These are phyloP conservation scores for Kalmusia sp. DNA, from an alignment of 2,329 filamentous ascomycete species.

Conservation along the genomic window DNA sequence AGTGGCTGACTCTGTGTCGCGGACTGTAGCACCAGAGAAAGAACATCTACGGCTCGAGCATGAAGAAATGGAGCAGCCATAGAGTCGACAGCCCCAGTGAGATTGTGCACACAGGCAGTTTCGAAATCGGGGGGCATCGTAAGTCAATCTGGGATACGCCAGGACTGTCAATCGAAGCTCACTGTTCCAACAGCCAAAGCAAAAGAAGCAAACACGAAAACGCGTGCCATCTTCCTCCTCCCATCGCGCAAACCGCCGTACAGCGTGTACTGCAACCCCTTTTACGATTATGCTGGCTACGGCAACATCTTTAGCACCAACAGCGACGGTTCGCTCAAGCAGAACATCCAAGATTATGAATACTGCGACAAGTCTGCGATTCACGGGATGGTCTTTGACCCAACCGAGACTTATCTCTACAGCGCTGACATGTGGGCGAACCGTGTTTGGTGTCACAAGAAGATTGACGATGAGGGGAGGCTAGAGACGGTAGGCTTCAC, in stretches of 20 bases:
- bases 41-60: constrained; percentile 86
- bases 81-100: constrained; percentile 76
- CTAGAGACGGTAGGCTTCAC: constrained; percentile 75
- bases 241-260: constrained; percentile 79
- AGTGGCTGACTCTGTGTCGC: constrained; percentile 19
- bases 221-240: constrained; percentile 86
- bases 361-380: constrained; percentile 75
- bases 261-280: constrained; percentile 87
- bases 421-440: constrained; percentile 80
- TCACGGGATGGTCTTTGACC: constrained; percentile 83
- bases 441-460: constrained; percentile 85
- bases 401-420: constrained; percentile 76
- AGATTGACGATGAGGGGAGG: constrained; percentile 65
- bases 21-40: constrained; percentile 73
- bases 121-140: constrained; percentile 77
- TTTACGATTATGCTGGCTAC: constrained; percentile 84
- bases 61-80: constrained; percentile 93
- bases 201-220: constrained; percentile 74
- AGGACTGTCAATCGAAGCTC: neutral
- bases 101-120: constrained; percentile 77
- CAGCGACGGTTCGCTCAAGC: constrained; percentile 61
- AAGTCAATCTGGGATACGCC: constrained; percentile 42
- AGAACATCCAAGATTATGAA: constrained; percentile 75
- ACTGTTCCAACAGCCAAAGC: constrained; percentile 64
- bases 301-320: constrained; percentile 78